Evolutionary conservation across 768 basidiomycete species (phyloP), one percentile per base, ranked within the genome.

Genomic region (Tylopilus plumbeoviolaceoides): DNA sequence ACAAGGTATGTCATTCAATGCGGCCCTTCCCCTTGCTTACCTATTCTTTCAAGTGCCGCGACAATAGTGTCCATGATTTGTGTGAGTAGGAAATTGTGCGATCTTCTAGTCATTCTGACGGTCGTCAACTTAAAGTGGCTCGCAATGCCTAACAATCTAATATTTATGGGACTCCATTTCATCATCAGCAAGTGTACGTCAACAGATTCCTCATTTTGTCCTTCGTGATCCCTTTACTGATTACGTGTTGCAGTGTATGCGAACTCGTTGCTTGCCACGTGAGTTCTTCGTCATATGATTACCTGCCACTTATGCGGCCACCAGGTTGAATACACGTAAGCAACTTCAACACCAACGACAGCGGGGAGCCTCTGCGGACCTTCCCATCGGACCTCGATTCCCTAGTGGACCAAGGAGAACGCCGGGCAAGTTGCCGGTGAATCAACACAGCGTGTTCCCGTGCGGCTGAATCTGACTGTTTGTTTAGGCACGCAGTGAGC

Each of bases 161-260:
- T 81, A 10, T 81, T 80, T 58, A 72, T 79, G 76, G 80, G 73
- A 2, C 56, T 82, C 5, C 77, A 81, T 59, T 77, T 81, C 54
- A 70, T 79, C 21, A 81, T 82, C 50, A 72, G 74, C 59, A 82
- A 82, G 65, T 59, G 78, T 78, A 50, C 46, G 73, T 59, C 15
- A 14, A 54, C 27, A 3, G 21, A 15, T 41, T 23, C 4, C 5
- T 36, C 7, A 21, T 27, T 9, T 39, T 0, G 1, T 39, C 25
- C 1, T 1, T 5, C 18, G 4, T n/a, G 28, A 7, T 30, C 38
- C 17, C 14, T 46, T 54, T 39, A 6, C 25, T 50, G n/a, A 59
- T 9, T 10, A 44, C 12, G 5, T 25, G 2, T 38, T 33, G 14
- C 18, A 79, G 78, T 78, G 44, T 80, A 80, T 42, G 77, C 79